Conservation (phyloP, 2,329 filamentous ascomycete species). For the Sclerotinia glacialis region DNA sequence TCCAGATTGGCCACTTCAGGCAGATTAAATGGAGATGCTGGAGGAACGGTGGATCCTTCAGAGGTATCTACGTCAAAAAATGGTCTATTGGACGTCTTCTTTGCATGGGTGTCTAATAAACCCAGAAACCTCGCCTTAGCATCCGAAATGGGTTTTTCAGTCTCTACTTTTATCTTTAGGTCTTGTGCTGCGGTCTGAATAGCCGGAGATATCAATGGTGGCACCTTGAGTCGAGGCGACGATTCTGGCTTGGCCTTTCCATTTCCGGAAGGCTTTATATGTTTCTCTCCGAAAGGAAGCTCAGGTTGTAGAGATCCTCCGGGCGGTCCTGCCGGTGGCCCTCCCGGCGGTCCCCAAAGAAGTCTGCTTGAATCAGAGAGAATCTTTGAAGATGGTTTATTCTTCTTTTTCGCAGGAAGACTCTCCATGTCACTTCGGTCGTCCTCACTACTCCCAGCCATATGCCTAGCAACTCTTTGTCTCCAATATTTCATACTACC, state of each 20-base stretch:
- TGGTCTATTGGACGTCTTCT: neutral
- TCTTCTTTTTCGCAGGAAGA: neutral
- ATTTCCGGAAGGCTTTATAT: neutral
- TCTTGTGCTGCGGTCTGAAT: too few species aligned
- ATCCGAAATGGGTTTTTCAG: neutral
- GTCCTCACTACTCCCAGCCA: neutral
- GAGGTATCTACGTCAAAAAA: neutral
- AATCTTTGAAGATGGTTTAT: neutral
- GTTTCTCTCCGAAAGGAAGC: neutral
- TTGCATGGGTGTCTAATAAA: too few species aligned
- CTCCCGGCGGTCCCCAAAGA: neutral
- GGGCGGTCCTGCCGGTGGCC: neutral
- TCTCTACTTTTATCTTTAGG: neutral
- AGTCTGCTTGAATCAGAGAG: too few species aligned
- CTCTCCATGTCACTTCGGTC: conserved; percentile 13
- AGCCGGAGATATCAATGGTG: neutral
- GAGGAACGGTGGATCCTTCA: neutral
- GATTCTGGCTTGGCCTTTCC: too few species aligned
- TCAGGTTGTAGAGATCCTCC: neutral
- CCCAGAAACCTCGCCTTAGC: neutral
- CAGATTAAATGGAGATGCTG: too few species aligned
- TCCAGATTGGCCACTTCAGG: too few species aligned
- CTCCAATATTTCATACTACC: neutral
- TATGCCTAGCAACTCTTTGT: conserved; percentile 9
- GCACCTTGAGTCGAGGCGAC: neutral